Percentiles rank a stretch among this genome's conserved stretches.
These are phyloP conservation scores for Verticillium tricorpus DNA, from an alignment of 2,329 filamentous ascomycete genomes.

Conservation along the genomic window DNA sequence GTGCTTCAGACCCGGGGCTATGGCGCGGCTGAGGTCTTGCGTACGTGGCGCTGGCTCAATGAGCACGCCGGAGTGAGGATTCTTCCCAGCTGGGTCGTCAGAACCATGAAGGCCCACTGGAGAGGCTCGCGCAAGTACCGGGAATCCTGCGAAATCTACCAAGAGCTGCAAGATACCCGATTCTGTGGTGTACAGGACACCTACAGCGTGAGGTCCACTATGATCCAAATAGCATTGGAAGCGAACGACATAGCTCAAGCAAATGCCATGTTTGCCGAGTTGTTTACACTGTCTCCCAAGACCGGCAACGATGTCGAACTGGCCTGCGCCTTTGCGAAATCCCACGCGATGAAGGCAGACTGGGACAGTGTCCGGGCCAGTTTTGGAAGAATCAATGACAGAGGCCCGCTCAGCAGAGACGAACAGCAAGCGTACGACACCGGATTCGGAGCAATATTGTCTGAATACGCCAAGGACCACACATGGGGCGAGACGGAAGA, in stretches of 20 bases:
- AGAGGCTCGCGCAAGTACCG: constrained; percentile 2
- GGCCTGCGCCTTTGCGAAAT: constrained; percentile 28
- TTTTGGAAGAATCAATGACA: constrained; percentile 24
- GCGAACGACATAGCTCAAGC: constrained; percentile 5
- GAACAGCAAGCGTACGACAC: constrained; percentile 18
- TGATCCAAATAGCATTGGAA: constrained; percentile 9
- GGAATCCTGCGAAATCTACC: constrained; percentile 1
- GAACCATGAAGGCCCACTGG: constrained; percentile 4
- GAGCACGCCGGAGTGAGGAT: constrained; percentile 1
- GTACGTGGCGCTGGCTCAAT: constrained; percentile 1
- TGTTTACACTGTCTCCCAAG: background rate
- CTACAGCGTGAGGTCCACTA: constrained; percentile 3
- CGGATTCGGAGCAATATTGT: constrained; percentile 32
- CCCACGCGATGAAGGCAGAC: constrained; percentile 31
- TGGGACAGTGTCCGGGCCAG: constrained; percentile 32
- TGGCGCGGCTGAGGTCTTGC: constrained; percentile 5
- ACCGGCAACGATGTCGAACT: constrained; percentile 13
- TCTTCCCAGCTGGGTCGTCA: background rate
- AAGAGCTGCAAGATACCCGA: constrained; percentile 1
- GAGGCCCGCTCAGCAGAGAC: constrained; percentile 3
- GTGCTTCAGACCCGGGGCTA: constrained; percentile 5
- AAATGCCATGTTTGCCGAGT: background rate
- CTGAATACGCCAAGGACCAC: constrained; percentile 33
- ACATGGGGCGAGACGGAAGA: constrained; percentile 32
- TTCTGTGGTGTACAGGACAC: constrained; percentile 8